These are phyloP conservation scores for Chenopodium berlandieri DNA, from an alignment of 148 eudicot genomes.

Conservation along the genomic window DNA sequence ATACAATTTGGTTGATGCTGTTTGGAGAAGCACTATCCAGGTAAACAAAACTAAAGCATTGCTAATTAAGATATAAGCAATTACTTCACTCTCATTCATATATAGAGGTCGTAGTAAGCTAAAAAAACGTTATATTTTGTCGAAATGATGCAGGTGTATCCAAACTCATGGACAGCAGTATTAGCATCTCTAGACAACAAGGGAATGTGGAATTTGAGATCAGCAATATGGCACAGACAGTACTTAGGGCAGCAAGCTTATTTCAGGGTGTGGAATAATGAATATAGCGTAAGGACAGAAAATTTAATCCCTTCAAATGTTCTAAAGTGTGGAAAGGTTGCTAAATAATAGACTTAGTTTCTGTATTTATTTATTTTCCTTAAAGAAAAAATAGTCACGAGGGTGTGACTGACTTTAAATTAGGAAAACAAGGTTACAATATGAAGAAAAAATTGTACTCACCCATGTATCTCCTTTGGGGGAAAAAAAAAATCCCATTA, in stretches of 20 bases:
- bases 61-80: too few relatives aligned
- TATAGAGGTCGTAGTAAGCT: too few relatives aligned
- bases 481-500: too few relatives aligned
- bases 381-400: slow-evolving; percentile 38
- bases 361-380: too few relatives aligned
- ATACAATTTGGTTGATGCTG: slow-evolving; percentile 66
- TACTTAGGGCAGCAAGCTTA: slow-evolving; percentile 75
- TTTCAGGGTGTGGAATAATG: slow-evolving; percentile 62
- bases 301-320: slow-evolving; percentile 59
- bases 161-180: slow-evolving; percentile 65
- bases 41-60: slow-evolving; percentile 30
- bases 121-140: too few relatives aligned
- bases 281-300: slow-evolving; percentile 50
- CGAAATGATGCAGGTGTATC: slow-evolving; percentile 50
- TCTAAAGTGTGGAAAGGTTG: slow-evolving; percentile 67
- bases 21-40: slow-evolving; percentile 64
- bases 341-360: slow-evolving; percentile 11
- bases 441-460: not conserved
- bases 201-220: slow-evolving; percentile 90
- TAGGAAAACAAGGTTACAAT: not conserved
- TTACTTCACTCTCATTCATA: too few relatives aligned
- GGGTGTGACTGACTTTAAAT: slow-evolving; percentile 43
- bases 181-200: slow-evolving; percentile 71
- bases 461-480: too few relatives aligned
- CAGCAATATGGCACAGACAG: slow-evolving; percentile 71